These are phyloP conservation scores for Wickerhamomyces tratensis DNA, from an alignment of 805 yeast species.

Conservation along the genomic window DNA sequence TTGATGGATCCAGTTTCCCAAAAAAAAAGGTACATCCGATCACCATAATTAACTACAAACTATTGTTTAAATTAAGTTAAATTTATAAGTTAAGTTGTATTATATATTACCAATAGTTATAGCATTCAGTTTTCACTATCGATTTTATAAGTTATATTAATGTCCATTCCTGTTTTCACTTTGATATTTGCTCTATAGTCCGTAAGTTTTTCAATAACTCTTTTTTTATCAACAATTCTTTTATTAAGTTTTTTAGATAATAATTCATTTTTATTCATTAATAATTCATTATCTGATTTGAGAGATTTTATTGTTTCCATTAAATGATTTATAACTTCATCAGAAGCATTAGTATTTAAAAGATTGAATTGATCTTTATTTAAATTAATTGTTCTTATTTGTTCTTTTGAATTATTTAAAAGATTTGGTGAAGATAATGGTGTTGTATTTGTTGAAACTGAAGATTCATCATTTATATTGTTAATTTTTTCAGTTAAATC, in stretches of 20 bases:
- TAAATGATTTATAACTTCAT: constrained; percentile 12
- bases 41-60: too few species aligned
- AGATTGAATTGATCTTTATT: too few species aligned
- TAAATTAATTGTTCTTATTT: background rate
- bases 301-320: constrained; percentile 12
- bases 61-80: too few species aligned
- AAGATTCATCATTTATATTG: too few species aligned
- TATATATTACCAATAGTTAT: too few species aligned
- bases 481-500: too few species aligned
- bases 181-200: constrained; percentile 7
- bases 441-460: background rate
- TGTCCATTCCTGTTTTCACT: constrained; percentile 10
- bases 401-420: background rate
- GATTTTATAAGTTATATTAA: background rate
- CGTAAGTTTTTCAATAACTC: constrained; percentile 9
- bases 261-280: constrained; percentile 5
- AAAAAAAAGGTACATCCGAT: too few species aligned
- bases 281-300: constrained; percentile 6
- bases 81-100: too few species aligned
- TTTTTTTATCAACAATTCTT: constrained; percentile 5
- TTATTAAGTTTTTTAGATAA: constrained; percentile 2
- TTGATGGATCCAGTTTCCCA: too few species aligned
- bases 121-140: too few species aligned
- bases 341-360: background rate
- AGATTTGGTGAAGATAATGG: constrained; percentile 1